Base-by-base conservation (phyloP, 1,284 basidiomycete species). In the Ustilago tritici region DNA sequence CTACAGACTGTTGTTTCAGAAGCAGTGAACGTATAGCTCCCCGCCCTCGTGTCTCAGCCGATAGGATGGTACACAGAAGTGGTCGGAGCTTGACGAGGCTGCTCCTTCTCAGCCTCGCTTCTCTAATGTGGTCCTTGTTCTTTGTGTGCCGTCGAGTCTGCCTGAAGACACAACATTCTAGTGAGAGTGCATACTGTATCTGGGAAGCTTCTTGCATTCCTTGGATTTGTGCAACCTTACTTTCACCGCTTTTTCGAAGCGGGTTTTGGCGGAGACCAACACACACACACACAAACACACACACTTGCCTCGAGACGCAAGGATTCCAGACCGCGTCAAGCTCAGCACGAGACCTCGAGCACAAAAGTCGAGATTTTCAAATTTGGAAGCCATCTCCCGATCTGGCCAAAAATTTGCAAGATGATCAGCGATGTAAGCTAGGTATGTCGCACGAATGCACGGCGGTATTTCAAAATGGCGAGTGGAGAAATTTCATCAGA, bases 371-470 rank as follows among this genome's bases (percentile, higher is more conserved):
- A 4, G 15, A 19, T 19, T 46, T 52, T 52, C 50, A 32, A 52
- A 35, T 52, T 28, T 17, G 40, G 5, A 17, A 4, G 7, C 28
- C 17, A 41, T 36, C 28, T 35, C 14, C 53, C 55, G 62, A 59
- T 65, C n/a, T n/a, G 36, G 35, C 19, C n/a, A n/a, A 10, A 15
- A 32, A 9, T 7, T n/a, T 17, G 40, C 14, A n/a, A 43, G 15
- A 2, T 43, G 43, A 41, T 41, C 40, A 41, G 10, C 40, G 40
- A 41, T 41, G 14, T 6, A 6, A n/a, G 32, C 4, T 49, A 23
- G 23, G 28, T 9, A 57, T 68, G 35, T 31, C 49, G 56, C 60
- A 46, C 65, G 60, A 61, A 52, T 57, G n/a, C 34, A 19, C 43
- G 36, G 32, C 36, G 41, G 41, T 19, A 28, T 23, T 46, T 46